phyloP scores from a whole-genome alignment of 2,329 filamentous ascomycete genomes.

The Basipetospora chlamydospora region DNA sequence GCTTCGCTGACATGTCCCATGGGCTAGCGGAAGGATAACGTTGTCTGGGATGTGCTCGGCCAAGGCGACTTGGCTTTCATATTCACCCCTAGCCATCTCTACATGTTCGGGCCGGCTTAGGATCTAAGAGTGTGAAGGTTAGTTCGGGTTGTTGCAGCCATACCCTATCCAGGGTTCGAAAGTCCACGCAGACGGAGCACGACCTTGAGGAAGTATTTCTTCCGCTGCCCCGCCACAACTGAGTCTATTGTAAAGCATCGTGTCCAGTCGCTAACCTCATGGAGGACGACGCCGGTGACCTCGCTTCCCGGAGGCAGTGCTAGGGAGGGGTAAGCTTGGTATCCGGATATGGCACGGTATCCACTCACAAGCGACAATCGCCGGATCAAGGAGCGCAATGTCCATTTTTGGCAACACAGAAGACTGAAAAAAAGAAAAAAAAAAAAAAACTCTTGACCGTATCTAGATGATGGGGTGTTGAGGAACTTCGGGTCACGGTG shows the following conservation, averaged over 20 bases:
- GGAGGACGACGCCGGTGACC: neutral
- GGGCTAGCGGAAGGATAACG: slow-evolving; percentile 11
- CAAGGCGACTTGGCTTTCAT: slow-evolving; percentile 9
- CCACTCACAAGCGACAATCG: too few relatives aligned
- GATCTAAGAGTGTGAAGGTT: neutral
- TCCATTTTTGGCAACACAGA: too few relatives aligned
- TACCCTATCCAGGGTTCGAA: neutral
- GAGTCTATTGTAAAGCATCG: neutral
- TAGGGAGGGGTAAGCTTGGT: too few relatives aligned
- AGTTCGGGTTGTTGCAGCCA: neutral
- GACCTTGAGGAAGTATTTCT: slow-evolving; percentile 12
- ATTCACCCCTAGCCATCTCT: slow-evolving; percentile 12
- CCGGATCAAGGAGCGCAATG: too few relatives aligned
- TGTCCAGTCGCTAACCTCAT: slow-evolving; percentile 1
- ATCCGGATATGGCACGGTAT: too few relatives aligned
- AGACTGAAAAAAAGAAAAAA: too few relatives aligned
- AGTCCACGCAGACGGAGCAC: neutral
- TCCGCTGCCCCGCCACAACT: neutral
- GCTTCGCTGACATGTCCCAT: slow-evolving; percentile 7
- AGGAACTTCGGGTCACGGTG: too few relatives aligned
- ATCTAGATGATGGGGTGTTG: too few relatives aligned
- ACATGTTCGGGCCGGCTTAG: neutral
- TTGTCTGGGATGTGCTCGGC: slow-evolving; percentile 6
- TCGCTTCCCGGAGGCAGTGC: neutral
- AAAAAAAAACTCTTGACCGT: too few relatives aligned